Base-by-base conservation (phyloP, 2,329 filamentous ascomycete genomes). In the Clarireedia monteithiana region DNA sequence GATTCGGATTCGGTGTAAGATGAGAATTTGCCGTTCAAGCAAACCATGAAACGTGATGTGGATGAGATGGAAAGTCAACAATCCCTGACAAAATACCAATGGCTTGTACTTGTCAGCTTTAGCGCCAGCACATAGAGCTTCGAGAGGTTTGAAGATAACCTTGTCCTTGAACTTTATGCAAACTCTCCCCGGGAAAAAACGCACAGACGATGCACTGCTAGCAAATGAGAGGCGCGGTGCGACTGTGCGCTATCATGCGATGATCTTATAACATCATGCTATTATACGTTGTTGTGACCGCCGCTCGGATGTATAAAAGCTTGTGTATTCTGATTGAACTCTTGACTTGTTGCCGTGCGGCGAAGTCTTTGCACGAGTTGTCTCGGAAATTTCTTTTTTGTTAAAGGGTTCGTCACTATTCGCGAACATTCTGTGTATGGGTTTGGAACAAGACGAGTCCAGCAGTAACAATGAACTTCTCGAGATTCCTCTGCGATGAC, bases 171-270 rank as follows among this genome's bases (percentile, higher is more conserved):
- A 39, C 48, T 10, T 4, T 38, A 12, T 30, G 10, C 12, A 49
- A 23, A 5, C 10, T 15, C 23, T 34, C 36, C 52, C 23, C 48
- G 45, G n/a, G 20, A 38, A 24, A 47, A 27, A 23, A 27, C 17
- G 45, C 36, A 49, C 52, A 49, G 52, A 49, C 45, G 15, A 5
- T 7, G 24, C 15, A 17, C 24, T 42, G n/a, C 17, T 6, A 34
- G 45, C 45, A 49, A 49, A 49, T 49, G 30, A 12, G 36, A 48
- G 26, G 9, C 7, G 15, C 7, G 23, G 44, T 7, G n/a, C 24
- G 26, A 44, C 17, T 49, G 34, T 40, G 52, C 52, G 48, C 17
- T 53, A 14, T 54, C 45, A 54, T 54, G 52, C 52, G 36, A 27
- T 26, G 30, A 53, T 39, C 15, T 42, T 14, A 50, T 50, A 55